Conservation (phyloP, 2,329 filamentous ascomycete species). For the Trichoderma sp. region DNA sequence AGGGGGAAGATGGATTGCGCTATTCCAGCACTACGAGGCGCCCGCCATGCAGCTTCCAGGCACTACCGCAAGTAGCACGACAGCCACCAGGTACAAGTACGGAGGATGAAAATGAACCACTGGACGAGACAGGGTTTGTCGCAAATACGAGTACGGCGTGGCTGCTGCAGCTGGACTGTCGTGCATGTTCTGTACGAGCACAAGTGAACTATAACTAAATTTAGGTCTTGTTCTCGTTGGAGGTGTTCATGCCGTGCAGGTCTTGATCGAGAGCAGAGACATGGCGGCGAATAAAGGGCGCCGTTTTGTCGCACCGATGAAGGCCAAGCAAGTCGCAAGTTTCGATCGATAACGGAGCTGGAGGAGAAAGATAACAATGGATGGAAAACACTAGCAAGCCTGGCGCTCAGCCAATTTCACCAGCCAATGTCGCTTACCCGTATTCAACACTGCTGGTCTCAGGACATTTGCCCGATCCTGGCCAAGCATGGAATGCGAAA, state of each 20-base stretch:
- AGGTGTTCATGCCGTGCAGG: neutral
- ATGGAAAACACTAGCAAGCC: too few species aligned
- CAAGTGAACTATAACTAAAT: neutral
- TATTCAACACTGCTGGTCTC: neutral
- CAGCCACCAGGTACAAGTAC: slow-evolving; percentile 5
- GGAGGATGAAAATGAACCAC: neutral
- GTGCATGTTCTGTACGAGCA: neutral
- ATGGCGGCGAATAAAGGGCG: neutral
- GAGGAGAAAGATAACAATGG: neutral
- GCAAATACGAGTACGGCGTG: slow-evolving; percentile 17
- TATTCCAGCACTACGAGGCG: neutral
- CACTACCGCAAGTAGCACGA: slow-evolving; percentile 8
- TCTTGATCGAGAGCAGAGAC: neutral
- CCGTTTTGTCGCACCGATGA: neutral
- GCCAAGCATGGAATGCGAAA: neutral
- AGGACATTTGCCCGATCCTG: slow-evolving; percentile 11
- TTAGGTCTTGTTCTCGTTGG: neutral
- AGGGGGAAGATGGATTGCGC: neutral
- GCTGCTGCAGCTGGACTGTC: slow-evolving; percentile 1
- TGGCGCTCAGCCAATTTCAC: neutral
- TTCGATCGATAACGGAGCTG: neutral
- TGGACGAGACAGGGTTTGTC: slow-evolving; percentile 6
- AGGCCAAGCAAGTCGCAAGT: neutral
- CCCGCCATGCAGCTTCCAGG: slow-evolving; percentile 9
- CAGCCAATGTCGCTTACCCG: slow-evolving; percentile 16